A percentile compares a stretch with the other conserved stretches of the same genome.
Evolutionary conservation across 2,329 filamentous ascomycete species (phyloP).

Genomic region (Fonsecaea multimorphosa): DNA sequence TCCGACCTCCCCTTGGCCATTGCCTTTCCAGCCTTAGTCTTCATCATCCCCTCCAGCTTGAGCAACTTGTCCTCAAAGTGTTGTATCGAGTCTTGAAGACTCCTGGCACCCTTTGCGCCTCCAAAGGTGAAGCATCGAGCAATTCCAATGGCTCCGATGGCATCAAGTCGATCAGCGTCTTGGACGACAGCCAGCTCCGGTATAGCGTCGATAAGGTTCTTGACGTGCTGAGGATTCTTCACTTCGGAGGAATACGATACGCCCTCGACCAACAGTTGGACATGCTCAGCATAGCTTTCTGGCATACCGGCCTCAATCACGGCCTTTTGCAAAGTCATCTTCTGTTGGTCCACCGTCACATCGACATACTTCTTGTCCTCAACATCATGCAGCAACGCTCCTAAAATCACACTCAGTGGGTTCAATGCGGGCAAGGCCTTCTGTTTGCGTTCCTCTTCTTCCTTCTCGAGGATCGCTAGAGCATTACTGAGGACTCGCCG

Average conservation of each 20-base stretch:
- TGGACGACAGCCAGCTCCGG: conserved; percentile 86
- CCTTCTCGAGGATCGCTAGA: conserved; percentile 65
- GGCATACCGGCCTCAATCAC: conserved; percentile 35
- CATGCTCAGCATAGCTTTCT: conserved; percentile 57
- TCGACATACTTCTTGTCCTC: conserved; percentile 42
- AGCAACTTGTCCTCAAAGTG: conserved; percentile 81
- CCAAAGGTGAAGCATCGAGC: conserved; percentile 78
- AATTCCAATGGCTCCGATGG: conserved; percentile 84
- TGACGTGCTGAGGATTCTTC: conserved; percentile 66
- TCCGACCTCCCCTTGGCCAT: conserved; percentile 58
- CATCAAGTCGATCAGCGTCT: conserved; percentile 91
- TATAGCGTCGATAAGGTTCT: conserved; percentile 65
- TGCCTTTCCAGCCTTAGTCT: conserved; percentile 59
- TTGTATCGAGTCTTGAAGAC: conserved; percentile 68
- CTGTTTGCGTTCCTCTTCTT: conserved; percentile 43
- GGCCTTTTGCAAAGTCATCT: conserved; percentile 25
- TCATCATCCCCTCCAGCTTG: conserved; percentile 66
- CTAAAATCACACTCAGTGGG: conserved; percentile 37
- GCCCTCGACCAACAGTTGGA: conserved; percentile 74
- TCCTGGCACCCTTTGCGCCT: conserved; percentile 61
- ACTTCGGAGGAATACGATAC: conserved; percentile 81
- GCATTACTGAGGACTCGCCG: conserved; percentile 77
- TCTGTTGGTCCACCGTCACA: conserved; percentile 17
- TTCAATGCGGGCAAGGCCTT: conserved; percentile 29
- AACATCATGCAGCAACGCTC: conserved; percentile 42